Base-by-base conservation (phyloP, 2,329 filamentous ascomycete genomes). In the Lecanicillium sp. region DNA sequence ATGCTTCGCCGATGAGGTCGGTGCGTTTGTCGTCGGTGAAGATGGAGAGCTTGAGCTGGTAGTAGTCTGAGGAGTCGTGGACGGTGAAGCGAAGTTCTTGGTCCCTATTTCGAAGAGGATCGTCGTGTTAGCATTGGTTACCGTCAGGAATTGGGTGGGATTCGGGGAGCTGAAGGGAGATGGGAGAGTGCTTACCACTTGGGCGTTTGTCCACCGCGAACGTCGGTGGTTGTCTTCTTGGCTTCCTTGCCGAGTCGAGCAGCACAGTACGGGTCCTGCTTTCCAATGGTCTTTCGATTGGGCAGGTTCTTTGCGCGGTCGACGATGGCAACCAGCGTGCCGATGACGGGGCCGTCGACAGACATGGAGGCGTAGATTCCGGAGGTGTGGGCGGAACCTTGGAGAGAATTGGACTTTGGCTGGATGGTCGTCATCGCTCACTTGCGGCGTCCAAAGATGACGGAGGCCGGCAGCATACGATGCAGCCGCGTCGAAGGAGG, bases 1-100 rank as follows among this genome's bases (percentile, higher is more conserved):
- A 96, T 6, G 86, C 81, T 62, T 98, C 92, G 48, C 92, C 92
- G 52, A 98, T 96, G 47, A 98, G 64, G 49, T 98, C 92, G 0
- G 90, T 97, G 67, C 84, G 94, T 68, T 96, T 97, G 64, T 98
- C 92, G 54, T 98, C 92, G 57, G 95, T 96, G 67, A 98, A 98
- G 5, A 97, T 78, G 3, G 90, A 96, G 13, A 97, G 74, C 59
- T 98, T 98, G 41, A 98, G 74, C 58, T 89, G 87, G 63, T 87
- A 88, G 68, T 98, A 98, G 63, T 98, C 92, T 14, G 88, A 82
- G 13, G 88, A 96, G 55, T 97, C 89, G 71, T 96, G 90, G 13
- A 98, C 92, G 32, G 79, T 87, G 57, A 97, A 98, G 45, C 92
- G 87, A 32, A 98, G 76, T 61, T 98, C 92, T 63, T 97, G 87